A percentile compares a stretch with the other conserved stretches of the same genome.
These are phyloP conservation scores for Mortierella antarctica DNA, from an alignment of 192 early-diverging fungal genomes.

Conservation along the genomic window DNA sequence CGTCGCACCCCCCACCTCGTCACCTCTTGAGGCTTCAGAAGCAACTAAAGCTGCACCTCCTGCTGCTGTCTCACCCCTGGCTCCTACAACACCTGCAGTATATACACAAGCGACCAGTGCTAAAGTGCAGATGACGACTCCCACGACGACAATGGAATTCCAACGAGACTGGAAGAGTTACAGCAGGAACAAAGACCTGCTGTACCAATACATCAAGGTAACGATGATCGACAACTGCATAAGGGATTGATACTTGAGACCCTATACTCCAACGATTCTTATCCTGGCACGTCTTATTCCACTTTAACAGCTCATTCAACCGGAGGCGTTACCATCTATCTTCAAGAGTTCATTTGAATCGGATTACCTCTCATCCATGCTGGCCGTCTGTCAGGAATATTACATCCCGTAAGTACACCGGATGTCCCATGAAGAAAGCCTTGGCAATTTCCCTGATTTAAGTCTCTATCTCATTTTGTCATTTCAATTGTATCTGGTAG, in stretches of 20 bases:
- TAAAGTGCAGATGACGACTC: constrained; percentile 27
- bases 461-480: background rate
- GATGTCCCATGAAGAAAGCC: too few species aligned
- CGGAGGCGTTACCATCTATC: constrained; percentile 42
- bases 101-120: background rate
- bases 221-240: background rate
- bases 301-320: constrained; percentile 52
- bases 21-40: background rate
- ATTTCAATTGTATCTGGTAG: background rate
- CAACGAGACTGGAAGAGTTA: constrained; percentile 78
- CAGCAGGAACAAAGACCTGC: constrained; percentile 53
- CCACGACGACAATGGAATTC: constrained; percentile 75
- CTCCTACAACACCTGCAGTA: constrained; percentile 6
- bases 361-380: constrained; percentile 61
- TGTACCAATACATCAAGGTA: constrained; percentile 76
- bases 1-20: background rate
- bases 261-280: background rate
- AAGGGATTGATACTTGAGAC: background rate
- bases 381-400: constrained; percentile 43
- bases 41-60: background rate
- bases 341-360: constrained; percentile 63
- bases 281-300: background rate
- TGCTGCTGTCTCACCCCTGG: background rate
- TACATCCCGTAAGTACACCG: constrained; percentile 45
- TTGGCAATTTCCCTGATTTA: too few species aligned